These are phyloP conservation scores for Gloeophyllum trabeum DNA, from an alignment of 768 basidiomycete species.

Conservation along the genomic window DNA sequence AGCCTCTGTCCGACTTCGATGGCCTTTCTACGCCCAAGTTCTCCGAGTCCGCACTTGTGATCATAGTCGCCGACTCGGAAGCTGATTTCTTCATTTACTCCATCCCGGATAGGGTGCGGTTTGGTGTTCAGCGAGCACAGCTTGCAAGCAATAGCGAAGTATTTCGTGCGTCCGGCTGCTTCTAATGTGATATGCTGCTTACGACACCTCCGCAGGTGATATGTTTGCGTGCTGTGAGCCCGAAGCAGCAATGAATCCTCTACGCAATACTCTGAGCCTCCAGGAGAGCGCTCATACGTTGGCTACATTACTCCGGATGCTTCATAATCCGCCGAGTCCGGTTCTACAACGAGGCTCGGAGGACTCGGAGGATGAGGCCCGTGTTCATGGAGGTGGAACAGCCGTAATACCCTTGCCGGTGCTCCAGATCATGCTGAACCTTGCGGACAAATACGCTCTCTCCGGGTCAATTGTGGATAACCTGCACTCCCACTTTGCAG, in stretches of 20 bases:
- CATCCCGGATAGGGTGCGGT: slow-evolving; percentile 35
- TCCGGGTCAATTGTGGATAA: slow-evolving; percentile 28
- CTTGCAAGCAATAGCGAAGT: slow-evolving; percentile 42
- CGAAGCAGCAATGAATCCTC: too few species aligned
- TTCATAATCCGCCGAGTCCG: too few species aligned
- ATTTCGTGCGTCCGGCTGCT: slow-evolving; percentile 36
- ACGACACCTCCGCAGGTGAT: slow-evolving; percentile 31
- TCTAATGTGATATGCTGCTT: slow-evolving; percentile 4
- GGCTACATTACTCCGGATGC: too few species aligned
- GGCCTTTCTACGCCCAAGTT: slow-evolving; percentile 12
- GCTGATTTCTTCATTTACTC: slow-evolving; percentile 50
- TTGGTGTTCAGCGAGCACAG: slow-evolving; percentile 35
- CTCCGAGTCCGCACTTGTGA: too few species aligned
- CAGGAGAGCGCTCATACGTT: too few species aligned
- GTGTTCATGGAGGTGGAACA: slow-evolving; percentile 13
- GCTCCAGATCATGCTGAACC: slow-evolving; percentile 39
- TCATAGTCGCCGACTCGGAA: slow-evolving; percentile 22
- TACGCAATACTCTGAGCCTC: too few species aligned
- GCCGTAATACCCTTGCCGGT: slow-evolving; percentile 52
- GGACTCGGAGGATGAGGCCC: background rate
- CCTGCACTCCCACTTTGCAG: slow-evolving; percentile 40
- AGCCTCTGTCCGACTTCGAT: background rate
- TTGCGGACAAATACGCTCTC: slow-evolving; percentile 61
- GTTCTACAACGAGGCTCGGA: too few species aligned
- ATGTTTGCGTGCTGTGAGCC: slow-evolving; percentile 56